Percentiles rank a stretch among this genome's conserved stretches.
Evolutionary conservation across 2,329 filamentous ascomycete genomes (phyloP).

Genomic region (Fusarium sp.): DNA sequence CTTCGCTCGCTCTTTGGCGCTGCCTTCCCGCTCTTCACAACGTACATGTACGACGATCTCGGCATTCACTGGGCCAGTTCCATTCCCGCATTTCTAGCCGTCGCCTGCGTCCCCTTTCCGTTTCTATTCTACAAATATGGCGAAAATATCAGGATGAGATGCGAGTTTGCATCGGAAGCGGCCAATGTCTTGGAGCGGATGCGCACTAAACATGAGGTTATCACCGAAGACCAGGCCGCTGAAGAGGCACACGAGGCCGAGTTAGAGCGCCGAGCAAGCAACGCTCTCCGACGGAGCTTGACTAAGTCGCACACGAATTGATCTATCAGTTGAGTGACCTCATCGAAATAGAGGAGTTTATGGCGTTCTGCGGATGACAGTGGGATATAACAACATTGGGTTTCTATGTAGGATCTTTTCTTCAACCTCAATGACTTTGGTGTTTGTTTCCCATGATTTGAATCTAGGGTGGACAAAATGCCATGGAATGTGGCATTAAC

Average conservation of each 20-base stretch:
- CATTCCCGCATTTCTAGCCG: conserved; percentile 77
- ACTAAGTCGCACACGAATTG: conserved; percentile 24
- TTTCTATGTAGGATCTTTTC: background rate
- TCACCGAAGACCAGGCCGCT: conserved; percentile 46
- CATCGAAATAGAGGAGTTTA: background rate
- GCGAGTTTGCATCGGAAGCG: conserved; percentile 76
- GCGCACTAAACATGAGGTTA: conserved; percentile 47
- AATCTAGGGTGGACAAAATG: background rate
- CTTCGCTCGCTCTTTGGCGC: conserved; percentile 78
- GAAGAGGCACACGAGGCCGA: conserved; percentile 41
- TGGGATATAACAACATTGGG: background rate
- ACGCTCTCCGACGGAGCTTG: conserved; percentile 34
- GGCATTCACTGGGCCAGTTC: conserved; percentile 82
- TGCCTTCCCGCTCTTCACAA: conserved; percentile 78
- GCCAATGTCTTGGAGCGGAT: conserved; percentile 67
- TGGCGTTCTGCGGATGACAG: background rate
- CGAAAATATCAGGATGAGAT: conserved; percentile 68
- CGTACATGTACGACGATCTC: conserved; percentile 65
- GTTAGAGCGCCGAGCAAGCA: conserved; percentile 43
- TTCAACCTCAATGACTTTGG: background rate
- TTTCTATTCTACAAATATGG: conserved; percentile 83
- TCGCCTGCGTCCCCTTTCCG: conserved; percentile 78
- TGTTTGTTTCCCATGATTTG: background rate
- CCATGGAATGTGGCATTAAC: background rate
- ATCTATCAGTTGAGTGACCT: background rate